Percentiles rank a stretch among this genome's conserved stretches.
Conservation (phyloP, 176 grass and related monocot species). For the Zizania latifolia region DNA sequence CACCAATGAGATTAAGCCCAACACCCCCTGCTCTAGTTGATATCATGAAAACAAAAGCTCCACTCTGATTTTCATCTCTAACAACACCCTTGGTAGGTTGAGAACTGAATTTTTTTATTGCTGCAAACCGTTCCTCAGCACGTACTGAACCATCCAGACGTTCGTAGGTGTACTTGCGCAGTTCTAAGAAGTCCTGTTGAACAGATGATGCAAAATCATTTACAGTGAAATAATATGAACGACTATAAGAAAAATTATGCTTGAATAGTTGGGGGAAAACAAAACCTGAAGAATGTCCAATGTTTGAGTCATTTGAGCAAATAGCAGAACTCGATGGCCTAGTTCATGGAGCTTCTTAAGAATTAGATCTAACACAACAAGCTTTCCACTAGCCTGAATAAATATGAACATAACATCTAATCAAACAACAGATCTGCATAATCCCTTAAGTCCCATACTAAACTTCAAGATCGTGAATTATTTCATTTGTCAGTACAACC, state of each 20-base stretch:
- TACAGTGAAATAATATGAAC: neutral
- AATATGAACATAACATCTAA: slow-evolving; percentile 17
- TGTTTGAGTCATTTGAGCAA: slow-evolving; percentile 98
- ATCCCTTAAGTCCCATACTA: neutral
- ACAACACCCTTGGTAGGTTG: slow-evolving; percentile 35
- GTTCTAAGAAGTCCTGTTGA: slow-evolving; percentile 86
- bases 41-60: slow-evolving; percentile 95
- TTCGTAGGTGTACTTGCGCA: slow-evolving; percentile 85
- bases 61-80: slow-evolving; percentile 48
- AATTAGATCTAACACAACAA: slow-evolving; percentile 72
- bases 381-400: slow-evolving; percentile 89
- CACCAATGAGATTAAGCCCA: slow-evolving; percentile 93
- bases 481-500: neutral
- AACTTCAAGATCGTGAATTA: neutral
- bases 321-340: slow-evolving; percentile 82
- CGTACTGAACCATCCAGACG: slow-evolving; percentile 91
- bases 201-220: slow-evolving; percentile 1
- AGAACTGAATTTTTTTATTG: slow-evolving; percentile 83
- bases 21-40: slow-evolving; percentile 94
- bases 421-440: neutral
- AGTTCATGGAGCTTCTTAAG: slow-evolving; percentile 67
- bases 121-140: slow-evolving; percentile 90
- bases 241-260: slow-evolving; percentile 4
- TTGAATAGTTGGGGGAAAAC: slow-evolving; percentile 12
- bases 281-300: slow-evolving; percentile 95